phyloP scores from a whole-genome alignment of 2,329 filamentous ascomycete species.

The Ramularia endophylla region DNA sequence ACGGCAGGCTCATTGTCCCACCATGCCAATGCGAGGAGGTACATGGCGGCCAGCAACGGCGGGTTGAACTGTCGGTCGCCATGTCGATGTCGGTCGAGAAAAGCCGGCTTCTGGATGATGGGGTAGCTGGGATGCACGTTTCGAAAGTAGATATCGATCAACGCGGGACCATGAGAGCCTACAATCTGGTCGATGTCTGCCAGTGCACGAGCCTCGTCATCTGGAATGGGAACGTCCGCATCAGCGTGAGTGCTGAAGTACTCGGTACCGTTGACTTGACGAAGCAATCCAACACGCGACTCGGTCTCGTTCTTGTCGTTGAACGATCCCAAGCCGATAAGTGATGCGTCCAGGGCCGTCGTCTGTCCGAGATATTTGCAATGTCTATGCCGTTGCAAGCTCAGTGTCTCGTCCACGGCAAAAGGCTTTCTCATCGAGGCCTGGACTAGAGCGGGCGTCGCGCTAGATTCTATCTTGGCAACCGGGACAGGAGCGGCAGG shows the following conservation, averaged over 20 bases:
- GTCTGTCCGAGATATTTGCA: constrained; percentile 80
- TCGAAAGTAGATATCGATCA: constrained; percentile 77
- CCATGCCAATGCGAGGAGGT: constrained; percentile 82
- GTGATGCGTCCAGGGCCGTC: constrained; percentile 75
- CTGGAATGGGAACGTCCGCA: constrained; percentile 63
- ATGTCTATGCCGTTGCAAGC: constrained; percentile 70
- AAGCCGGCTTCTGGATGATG: constrained; percentile 74
- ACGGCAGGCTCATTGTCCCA: constrained; percentile 70
- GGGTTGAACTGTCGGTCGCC: constrained; percentile 70
- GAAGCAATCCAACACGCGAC: constrained; percentile 55
- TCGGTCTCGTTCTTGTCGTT: constrained; percentile 77
- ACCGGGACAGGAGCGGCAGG: constrained; percentile 8
- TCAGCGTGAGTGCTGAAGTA: constrained; percentile 78
- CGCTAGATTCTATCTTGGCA: constrained; percentile 2
- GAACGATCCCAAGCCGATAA: constrained; percentile 74
- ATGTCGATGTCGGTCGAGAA: constrained; percentile 69
- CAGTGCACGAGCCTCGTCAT: constrained; percentile 62
- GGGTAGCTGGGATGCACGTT: constrained; percentile 77
- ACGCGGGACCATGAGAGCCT: constrained; percentile 65
- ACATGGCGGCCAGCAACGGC: constrained; percentile 70
- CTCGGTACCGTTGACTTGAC: constrained; percentile 70
- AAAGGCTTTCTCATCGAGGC: constrained; percentile 25
- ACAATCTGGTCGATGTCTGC: constrained; percentile 72
- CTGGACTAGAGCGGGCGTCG: constrained; percentile 9
- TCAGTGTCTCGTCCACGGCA: constrained; percentile 49